A percentile compares a stretch with the other conserved stretches of the same genome.
Evolutionary conservation across 208 protist genomes (phyloP).

Genomic region (Zelonia costaricensis): DNA sequence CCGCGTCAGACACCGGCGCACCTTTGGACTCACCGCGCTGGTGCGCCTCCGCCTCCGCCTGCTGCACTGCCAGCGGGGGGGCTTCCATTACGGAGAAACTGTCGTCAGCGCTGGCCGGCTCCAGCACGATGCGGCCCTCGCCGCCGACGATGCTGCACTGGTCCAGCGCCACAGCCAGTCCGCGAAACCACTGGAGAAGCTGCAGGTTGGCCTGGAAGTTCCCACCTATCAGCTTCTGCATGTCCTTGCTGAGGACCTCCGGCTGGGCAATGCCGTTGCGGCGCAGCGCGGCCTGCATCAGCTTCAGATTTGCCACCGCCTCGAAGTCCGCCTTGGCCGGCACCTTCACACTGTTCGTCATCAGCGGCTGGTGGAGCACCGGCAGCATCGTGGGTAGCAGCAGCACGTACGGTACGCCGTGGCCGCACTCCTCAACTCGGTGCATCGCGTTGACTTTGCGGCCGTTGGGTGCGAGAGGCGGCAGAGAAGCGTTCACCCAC

Average conservation of each 20-base stretch:
- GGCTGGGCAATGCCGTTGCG: conserved; percentile 83
- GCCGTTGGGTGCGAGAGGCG: conserved; percentile 31
- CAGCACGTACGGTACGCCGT: conserved; percentile 92
- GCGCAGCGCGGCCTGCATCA: conserved; percentile 93
- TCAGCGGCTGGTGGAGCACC: conserved; percentile 70
- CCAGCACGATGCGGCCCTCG: conserved; percentile 17
- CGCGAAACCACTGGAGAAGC: conserved; percentile 97
- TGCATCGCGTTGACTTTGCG: conserved; percentile 34
- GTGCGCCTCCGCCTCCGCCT: conserved; percentile 1
- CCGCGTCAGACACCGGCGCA: not conserved
- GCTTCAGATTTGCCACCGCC: conserved; percentile 95
- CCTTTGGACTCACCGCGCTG: not conserved
- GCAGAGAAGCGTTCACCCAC: conserved; percentile 75
- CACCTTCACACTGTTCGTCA: conserved; percentile 91
- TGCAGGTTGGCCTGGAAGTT: conserved; percentile 98
- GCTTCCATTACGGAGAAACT: conserved; percentile 7
- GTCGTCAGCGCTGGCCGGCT: conserved; percentile 3
- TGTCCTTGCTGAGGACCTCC: conserved; percentile 71
- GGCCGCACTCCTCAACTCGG: conserved; percentile 86
- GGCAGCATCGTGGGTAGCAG: conserved; percentile 93
- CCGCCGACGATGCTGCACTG: conserved; percentile 38
- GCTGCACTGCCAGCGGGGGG: conserved; percentile 1
- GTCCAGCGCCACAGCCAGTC: conserved; percentile 50
- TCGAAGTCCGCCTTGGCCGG: conserved; percentile 93
- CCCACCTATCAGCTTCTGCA: conserved; percentile 92